Evolutionary conservation across 179 eudicot genomes (phyloP), one percentile per base, ranked within the genome.

Genomic region (Drosera spatulata): DNA sequence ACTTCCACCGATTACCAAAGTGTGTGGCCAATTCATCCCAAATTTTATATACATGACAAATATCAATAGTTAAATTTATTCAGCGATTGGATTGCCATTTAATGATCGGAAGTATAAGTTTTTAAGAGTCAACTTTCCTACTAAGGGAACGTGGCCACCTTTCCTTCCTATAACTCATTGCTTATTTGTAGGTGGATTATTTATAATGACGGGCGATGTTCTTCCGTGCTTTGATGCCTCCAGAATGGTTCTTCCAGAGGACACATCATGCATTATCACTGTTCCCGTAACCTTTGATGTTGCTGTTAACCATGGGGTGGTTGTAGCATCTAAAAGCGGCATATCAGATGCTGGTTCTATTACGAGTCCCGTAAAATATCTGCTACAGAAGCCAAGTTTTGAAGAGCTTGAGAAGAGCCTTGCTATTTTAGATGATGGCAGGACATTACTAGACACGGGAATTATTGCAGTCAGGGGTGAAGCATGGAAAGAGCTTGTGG

Each of bases 161-260:
- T 22, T 22, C 33, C 33, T 22, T 22, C 53, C 13, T 5, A 50
- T 11, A 50, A 11, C 11, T 4, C 13, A 4, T 50, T 15, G 4
- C 48, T 59, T 38, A n/a, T 66, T 53, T 78, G 71, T 77, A 93
- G 99, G 99, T 62, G 99, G 99, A 42, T 45, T 94, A 53, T 85
- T 94, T 71, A 90, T 80, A 48, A 94, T 94, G 99, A 94, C 99
- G 46, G 99, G 99, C 52, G 99, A 94, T 73, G 99, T 90, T 67
- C 99, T 94, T 75, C 99, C 99, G n/a, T 90, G 95, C 67, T 94
- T 94, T 79, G 96, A 94, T 73, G 99, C 99, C 56, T 90, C 83
- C 62, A 73, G 67, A 61, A 80, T 94, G 95, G 77, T 73, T 70
- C 96, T 94, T 69, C 96, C 99, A 1, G 82, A 85, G 55, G 85